Evolutionary conservation across 106 monocot genomes (phyloP).

Genomic region (Platanthera zijinensis): DNA sequence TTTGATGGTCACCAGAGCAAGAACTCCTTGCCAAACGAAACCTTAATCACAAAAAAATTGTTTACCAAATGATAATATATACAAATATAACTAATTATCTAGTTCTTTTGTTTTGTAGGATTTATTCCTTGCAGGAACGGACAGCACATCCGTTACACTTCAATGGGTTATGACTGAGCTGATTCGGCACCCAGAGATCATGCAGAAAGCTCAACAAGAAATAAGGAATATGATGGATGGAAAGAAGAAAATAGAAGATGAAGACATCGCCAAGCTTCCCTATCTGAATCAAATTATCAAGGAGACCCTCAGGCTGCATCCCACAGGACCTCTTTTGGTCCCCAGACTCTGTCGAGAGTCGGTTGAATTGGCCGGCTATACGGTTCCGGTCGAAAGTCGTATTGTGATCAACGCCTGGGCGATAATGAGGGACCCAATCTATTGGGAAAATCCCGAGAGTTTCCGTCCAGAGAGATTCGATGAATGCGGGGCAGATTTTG

Average conservation of each 20-base stretch:
- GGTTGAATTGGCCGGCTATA: not conserved
- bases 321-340: not conserved
- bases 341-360: not conserved
- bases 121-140: conserved; percentile 2
- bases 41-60: too few relatives aligned
- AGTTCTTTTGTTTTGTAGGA: not conserved
- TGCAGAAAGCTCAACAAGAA: not conserved
- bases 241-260: not conserved
- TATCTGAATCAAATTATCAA: not conserved
- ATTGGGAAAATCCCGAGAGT: conserved; percentile 2
- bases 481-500: not conserved
- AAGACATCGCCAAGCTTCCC: not conserved
- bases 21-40: too few relatives aligned
- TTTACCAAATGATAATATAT: too few relatives aligned
- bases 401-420: conserved; percentile 1
- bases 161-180: conserved; percentile 3
- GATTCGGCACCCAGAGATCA: not conserved
- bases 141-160: not conserved
- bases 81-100: too few relatives aligned
- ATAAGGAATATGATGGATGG: not conserved
- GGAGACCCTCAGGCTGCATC: not conserved
- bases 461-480: not conserved
- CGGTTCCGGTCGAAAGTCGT: not conserved
- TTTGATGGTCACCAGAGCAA: too few relatives aligned
- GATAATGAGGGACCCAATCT: not conserved